Evolutionary conservation across 2,329 filamentous ascomycete species (phyloP).

Genomic region (Zasmidium citrigriseum): DNA sequence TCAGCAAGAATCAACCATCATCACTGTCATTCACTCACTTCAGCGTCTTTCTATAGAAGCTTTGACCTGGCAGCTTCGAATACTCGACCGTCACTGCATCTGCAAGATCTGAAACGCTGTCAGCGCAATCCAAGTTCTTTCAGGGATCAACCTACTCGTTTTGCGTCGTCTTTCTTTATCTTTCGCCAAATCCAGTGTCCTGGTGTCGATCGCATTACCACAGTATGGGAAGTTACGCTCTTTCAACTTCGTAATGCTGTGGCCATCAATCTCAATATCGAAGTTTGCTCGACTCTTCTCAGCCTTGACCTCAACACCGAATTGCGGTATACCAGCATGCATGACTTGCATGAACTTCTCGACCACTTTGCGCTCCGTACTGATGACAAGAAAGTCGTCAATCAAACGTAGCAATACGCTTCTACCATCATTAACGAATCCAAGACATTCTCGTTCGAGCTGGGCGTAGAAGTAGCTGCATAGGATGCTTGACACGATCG

Average conservation of each 20-base stretch:
- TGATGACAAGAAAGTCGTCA: constrained; percentile 92
- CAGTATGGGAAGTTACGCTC: constrained; percentile 77
- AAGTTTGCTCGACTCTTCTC: constrained; percentile 87
- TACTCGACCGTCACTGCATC: constrained; percentile 80
- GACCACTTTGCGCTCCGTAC: constrained; percentile 66
- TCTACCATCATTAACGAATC: constrained; percentile 59
- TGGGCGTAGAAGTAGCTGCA: constrained; percentile 97
- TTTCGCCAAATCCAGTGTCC: constrained; percentile 72
- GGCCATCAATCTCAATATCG: constrained; percentile 59
- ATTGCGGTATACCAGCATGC: constrained; percentile 75
- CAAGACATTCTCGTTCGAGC: constrained; percentile 69
- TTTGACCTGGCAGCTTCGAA: constrained; percentile 69
- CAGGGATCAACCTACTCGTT: constrained; percentile 48
- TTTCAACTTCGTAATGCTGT: constrained; percentile 50
- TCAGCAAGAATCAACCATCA: background rate
- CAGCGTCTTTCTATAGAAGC: constrained; percentile 78
- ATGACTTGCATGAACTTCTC: constrained; percentile 74
- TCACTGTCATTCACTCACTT: constrained; percentile 28
- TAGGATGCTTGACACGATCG: constrained; percentile 78
- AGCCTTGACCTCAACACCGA: constrained; percentile 76
- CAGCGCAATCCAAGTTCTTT: constrained; percentile 8
- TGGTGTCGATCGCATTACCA: constrained; percentile 73
- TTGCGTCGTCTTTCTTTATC: constrained; percentile 58
- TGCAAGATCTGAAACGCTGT: constrained; percentile 51
- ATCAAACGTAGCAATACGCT: constrained; percentile 78